These are phyloP conservation scores for Ceratonia siliqua DNA, from an alignment of 306 rosid genomes.

Conservation along the genomic window DNA sequence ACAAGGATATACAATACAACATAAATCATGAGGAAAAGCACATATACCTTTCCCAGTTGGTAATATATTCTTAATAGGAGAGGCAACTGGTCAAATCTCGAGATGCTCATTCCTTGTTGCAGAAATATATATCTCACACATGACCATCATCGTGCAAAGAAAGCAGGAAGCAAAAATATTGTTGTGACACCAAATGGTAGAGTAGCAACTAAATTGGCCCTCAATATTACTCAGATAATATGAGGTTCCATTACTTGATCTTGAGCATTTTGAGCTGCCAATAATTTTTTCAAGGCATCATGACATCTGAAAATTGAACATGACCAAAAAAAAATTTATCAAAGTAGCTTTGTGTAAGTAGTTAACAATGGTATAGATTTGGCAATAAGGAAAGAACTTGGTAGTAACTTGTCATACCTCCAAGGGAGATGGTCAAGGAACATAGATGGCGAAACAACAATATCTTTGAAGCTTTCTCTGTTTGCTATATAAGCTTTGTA, in stretches of 20 bases:
- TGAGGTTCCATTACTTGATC: constrained; percentile 31
- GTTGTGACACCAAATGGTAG: background rate
- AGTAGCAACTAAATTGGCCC: background rate
- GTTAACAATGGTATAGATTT: background rate
- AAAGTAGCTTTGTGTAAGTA: constrained; percentile 23
- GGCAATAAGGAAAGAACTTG: constrained; percentile 20
- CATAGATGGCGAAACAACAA: constrained; percentile 84
- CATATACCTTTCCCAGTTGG: background rate
- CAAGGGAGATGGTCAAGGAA: constrained; percentile 98
- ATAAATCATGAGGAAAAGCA: background rate
- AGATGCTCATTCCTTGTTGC: background rate
- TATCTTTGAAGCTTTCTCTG: constrained; percentile 80
- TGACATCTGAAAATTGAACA: constrained; percentile 57
- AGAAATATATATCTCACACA: background rate
- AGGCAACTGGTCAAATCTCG: background rate
- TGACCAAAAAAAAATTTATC: constrained; percentile 25
- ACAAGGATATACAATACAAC: background rate
- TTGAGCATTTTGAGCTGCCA: constrained; percentile 43
- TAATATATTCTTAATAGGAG: background rate
- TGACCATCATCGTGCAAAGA: background rate
- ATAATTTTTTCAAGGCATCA: constrained; percentile 53
- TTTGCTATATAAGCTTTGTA: constrained; percentile 72
- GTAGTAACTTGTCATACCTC: constrained; percentile 66
- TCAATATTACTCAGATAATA: constrained; percentile 33
- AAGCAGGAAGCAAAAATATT: background rate